Conservation (phyloP, 805 yeast genomes). For the Candida gorgasii region DNA sequence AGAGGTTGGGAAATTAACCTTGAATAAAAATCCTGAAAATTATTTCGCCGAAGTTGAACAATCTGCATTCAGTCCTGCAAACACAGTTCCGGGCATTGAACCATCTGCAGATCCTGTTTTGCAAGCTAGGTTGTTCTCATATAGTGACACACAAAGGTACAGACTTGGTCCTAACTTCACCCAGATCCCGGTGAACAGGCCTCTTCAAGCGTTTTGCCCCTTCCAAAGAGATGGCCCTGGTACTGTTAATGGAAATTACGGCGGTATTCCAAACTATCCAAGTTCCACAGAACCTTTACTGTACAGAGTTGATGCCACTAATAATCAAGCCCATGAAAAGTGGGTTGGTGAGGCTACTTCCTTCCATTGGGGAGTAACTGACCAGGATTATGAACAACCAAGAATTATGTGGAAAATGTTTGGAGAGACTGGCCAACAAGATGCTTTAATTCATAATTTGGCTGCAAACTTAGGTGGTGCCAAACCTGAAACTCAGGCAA, state of each 20-base stretch:
- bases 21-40: constrained; percentile 83
- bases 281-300: constrained; percentile 10
- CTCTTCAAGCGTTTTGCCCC: constrained; percentile 27
- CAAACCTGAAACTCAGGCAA: constrained; percentile 20
- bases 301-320: constrained; percentile 8
- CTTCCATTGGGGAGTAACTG: constrained; percentile 27
- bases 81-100: constrained; percentile 73
- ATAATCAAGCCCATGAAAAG: constrained; percentile 24
- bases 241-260: constrained; percentile 11
- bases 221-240: constrained; percentile 13
- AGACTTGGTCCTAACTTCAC: constrained; percentile 74
- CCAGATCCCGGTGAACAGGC: constrained; percentile 90
- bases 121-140: constrained; percentile 74
- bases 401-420: constrained; percentile 22
- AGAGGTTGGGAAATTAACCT: constrained; percentile 74
- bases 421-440: constrained; percentile 21
- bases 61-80: constrained; percentile 70
- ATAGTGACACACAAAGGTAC: constrained; percentile 76
- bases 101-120: constrained; percentile 77
- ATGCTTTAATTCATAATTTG: constrained; percentile 25
- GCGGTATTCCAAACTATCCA: constrained; percentile 15
- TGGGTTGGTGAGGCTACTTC: constrained; percentile 27
- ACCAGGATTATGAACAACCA: constrained; percentile 24
- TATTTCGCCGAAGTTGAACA: constrained; percentile 73
- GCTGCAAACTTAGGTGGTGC: constrained; percentile 23